These are phyloP conservation scores for Exobasidium cylindrosporum DNA, from an alignment of 1,284 basidiomycete species.

Conservation along the genomic window DNA sequence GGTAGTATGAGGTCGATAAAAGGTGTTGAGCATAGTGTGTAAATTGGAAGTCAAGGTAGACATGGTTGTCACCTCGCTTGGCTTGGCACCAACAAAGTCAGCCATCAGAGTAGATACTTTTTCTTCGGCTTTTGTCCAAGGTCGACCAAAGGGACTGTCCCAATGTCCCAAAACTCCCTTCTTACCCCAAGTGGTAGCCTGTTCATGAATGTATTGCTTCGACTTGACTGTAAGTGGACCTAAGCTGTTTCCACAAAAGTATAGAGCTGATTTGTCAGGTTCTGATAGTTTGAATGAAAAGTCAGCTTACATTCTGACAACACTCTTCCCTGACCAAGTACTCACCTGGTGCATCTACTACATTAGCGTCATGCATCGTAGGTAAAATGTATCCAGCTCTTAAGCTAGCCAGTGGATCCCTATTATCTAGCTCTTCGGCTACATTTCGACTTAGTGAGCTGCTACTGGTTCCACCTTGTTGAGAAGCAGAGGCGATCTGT, in stretches of 20 bases:
- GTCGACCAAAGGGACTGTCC: conserved; percentile 73
- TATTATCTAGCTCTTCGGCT: not conserved
- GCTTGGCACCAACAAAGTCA: conserved; percentile 79
- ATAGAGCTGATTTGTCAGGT: conserved; percentile 58
- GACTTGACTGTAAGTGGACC: conserved; percentile 77
- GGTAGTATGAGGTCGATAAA: conserved; percentile 79
- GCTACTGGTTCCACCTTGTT: no score
- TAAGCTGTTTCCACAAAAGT: conserved; percentile 94
- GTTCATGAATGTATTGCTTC: conserved; percentile 71
- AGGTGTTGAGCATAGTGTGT: conserved; percentile 87
- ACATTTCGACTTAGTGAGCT: not conserved
- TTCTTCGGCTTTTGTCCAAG: conserved; percentile 80
- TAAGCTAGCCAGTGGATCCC: not conserved
- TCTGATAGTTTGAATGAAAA: not conserved
- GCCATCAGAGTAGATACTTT: conserved; percentile 72
- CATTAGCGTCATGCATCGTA: conserved; percentile 1
- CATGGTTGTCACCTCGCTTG: conserved; percentile 88
- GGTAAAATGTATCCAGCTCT: conserved; percentile 1
- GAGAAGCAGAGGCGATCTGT: not conserved
- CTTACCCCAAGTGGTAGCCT: conserved; percentile 76
- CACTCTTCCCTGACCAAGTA: not conserved
- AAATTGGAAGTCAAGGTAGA: conserved; percentile 90
- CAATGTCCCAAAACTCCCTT: conserved; percentile 88
- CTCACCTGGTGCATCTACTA: not conserved
- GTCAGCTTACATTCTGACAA: not conserved